Evolutionary conservation across 768 basidiomycete species (phyloP).

Genomic region (Leccinum incarnatum): DNA sequence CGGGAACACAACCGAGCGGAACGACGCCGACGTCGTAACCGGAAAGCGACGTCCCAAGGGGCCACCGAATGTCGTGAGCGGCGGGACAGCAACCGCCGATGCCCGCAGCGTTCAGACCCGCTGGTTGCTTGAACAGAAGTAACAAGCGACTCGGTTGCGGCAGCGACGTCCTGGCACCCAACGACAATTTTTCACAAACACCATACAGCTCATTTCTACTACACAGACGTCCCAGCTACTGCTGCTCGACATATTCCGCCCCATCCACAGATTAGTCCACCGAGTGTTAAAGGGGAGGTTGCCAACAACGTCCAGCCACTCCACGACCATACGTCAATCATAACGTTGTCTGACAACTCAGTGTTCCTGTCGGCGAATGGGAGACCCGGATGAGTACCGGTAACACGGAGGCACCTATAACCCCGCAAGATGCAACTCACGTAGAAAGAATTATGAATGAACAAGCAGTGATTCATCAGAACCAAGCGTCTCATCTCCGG

Average conservation of each 20-base stretch:
- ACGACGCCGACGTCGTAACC: constrained; percentile 19
- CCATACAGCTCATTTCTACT: constrained; percentile 8
- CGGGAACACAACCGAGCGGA: constrained; percentile 23
- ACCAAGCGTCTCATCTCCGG: constrained; percentile 1
- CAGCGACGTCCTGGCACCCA: constrained; percentile 12
- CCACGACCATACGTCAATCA: constrained; percentile 8
- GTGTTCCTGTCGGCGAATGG: neutral
- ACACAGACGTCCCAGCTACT: constrained; percentile 16
- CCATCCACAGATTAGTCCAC: neutral
- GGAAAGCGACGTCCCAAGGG: constrained; percentile 16
- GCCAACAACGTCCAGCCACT: neutral
- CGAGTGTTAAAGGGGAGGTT: neutral
- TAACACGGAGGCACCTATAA: neutral
- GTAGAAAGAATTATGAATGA: constrained; percentile 6
- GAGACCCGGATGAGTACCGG: neutral
- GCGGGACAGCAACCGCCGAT: constrained; percentile 15
- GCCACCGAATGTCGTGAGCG: constrained; percentile 23
- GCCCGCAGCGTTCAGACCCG: constrained; percentile 19
- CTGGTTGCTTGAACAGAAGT: constrained; percentile 10
- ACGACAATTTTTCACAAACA: constrained; percentile 27
- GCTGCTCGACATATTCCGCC: neutral
- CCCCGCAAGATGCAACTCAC: constrained; percentile 10
- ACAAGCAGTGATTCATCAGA: constrained; percentile 2
- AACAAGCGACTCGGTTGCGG: constrained; percentile 23
- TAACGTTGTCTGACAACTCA: constrained; percentile 7